Evolutionary conservation across 2,329 filamentous ascomycete genomes (phyloP), one percentile per base, ranked within the genome.

Genomic region (Ophiocordyceps camponoti-leonardi): DNA sequence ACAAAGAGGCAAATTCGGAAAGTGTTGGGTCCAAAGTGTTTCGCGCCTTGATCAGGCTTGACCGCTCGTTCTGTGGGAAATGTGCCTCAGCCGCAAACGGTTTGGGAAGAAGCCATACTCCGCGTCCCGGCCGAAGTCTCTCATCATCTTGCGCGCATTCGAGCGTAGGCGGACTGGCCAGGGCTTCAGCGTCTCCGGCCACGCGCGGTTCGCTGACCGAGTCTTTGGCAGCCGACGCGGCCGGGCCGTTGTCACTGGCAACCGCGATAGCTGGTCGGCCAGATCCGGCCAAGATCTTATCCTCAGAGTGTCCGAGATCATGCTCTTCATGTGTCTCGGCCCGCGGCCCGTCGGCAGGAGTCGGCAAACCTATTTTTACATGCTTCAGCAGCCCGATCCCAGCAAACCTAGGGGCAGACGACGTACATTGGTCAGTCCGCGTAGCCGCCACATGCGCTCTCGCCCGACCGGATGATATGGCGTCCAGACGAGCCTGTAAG

Each of bases 1-100:
- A 50, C 10, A 57, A 42, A 19, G 58, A 56, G n/a, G 55, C 53
- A 45, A 56, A 51, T 18, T 61, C 57, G 6, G 54, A 50, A 19
- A 57, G 43, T 1, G 49, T 47, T 22, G 54, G 55, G 23, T 56
- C 55, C 6, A 58, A 35, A 1, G 50, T 47, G 40, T 44, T 51
- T 22, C 41, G 43, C 33, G 49, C 26, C 23, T 47, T 52, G 8
- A 46, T 39, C 12, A 49, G 22, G 30, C 49, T 49, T 14, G 43
- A 42, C 18, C 49, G 46, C 6, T 45, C 46, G 12, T 44, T 41
- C 28, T 28, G 49, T 16, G 18, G 37, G n/a, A 19, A 18, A 22
- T 30, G 30, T 22, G 42, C 18, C 1, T 44, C 46, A 6, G 44
- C 33, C 16, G 42, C 43, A 1, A 48, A 11, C 4, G 44, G 44